Percentiles rank a stretch among this genome's conserved stretches.
Conservation (phyloP, 495 filamentous ascomycete species). For the Penicillium robsamsonii region DNA sequence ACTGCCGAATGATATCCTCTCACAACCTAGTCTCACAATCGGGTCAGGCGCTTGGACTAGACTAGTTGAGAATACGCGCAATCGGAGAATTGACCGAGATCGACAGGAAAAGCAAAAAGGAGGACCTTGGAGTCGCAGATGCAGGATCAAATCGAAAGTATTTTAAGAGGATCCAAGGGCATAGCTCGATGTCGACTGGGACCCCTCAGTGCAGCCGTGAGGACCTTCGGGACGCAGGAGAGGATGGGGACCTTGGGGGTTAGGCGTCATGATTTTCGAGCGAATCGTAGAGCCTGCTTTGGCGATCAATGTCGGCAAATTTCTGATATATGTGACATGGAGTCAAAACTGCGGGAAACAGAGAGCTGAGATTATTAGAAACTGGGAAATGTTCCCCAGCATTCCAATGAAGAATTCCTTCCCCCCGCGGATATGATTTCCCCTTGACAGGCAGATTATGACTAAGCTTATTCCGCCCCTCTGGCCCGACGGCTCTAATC, state of each 20-base stretch:
- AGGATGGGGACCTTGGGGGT: conserved; percentile 39
- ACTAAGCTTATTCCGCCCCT: conserved; percentile 11
- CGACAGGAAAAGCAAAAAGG: conserved; percentile 16
- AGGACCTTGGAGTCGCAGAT: conserved; percentile 25
- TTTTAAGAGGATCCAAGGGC: conserved; percentile 5
- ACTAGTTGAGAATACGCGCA: conserved; percentile 12
- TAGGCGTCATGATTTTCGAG: conserved; percentile 23
- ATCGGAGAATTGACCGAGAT: conserved; percentile 26
- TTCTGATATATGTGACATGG: not conserved
- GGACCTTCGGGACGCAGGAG: conserved; percentile 33
- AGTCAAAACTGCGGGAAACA: not conserved
- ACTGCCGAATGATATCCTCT: conserved; percentile 1
- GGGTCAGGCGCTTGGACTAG: conserved; percentile 19
- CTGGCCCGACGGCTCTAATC: not conserved
- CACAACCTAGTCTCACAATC: conserved; percentile 16
- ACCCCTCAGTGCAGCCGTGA: conserved; percentile 17
- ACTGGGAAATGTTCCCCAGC: conserved; percentile 4
- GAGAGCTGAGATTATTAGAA: not conserved
- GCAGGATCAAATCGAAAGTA: conserved; percentile 5
- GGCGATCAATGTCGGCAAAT: conserved; percentile 8
- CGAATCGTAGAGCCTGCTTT: conserved; percentile 21
- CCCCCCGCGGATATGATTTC: conserved; percentile 4
- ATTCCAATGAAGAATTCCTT: conserved; percentile 11
- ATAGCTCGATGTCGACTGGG: not conserved
- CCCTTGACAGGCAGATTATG: not conserved